Percentiles rank a stretch among this genome's conserved stretches.
phyloP scores from a whole-genome alignment of 768 basidiomycete species.

The Galerina marginata region DNA sequence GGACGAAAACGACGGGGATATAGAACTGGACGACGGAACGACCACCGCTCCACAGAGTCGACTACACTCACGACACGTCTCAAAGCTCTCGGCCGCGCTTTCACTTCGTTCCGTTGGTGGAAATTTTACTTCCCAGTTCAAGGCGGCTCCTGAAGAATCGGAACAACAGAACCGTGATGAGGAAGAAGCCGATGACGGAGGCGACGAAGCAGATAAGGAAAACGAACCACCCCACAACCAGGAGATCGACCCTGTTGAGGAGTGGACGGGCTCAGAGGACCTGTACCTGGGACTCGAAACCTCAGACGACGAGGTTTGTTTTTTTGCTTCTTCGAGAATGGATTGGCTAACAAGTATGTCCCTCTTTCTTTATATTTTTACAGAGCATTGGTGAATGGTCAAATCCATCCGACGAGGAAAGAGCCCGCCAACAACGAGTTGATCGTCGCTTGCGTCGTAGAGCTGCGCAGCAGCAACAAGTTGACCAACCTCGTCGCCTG shows the following conservation, averaged over 20 bases:
- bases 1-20: constrained; percentile 38
- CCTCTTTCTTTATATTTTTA: constrained; percentile 10
- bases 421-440: constrained; percentile 69
- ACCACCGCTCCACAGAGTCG: constrained; percentile 56
- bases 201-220: constrained; percentile 32
- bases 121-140: constrained; percentile 41
- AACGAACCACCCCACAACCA: constrained; percentile 22
- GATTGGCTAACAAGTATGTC: constrained; percentile 11
- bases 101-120: constrained; percentile 69
- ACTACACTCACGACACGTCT: constrained; percentile 72
- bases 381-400: constrained; percentile 91
- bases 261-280: constrained; percentile 89
- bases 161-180: constrained; percentile 50
- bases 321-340: background rate
- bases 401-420: constrained; percentile 90
- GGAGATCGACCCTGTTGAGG: constrained; percentile 55
- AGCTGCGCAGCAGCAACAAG: constrained; percentile 44
- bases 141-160: constrained; percentile 27
- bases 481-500: constrained; percentile 71
- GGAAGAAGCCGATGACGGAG: constrained; percentile 31
- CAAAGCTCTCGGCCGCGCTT: constrained; percentile 68
- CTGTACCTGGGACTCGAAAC: constrained; percentile 49
- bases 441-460: constrained; percentile 65
- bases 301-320: constrained; percentile 73
- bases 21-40: constrained; percentile 33